These are phyloP conservation scores for Pseudonectria foliicola DNA, from an alignment of 2,329 filamentous ascomycete genomes.

Conservation along the genomic window DNA sequence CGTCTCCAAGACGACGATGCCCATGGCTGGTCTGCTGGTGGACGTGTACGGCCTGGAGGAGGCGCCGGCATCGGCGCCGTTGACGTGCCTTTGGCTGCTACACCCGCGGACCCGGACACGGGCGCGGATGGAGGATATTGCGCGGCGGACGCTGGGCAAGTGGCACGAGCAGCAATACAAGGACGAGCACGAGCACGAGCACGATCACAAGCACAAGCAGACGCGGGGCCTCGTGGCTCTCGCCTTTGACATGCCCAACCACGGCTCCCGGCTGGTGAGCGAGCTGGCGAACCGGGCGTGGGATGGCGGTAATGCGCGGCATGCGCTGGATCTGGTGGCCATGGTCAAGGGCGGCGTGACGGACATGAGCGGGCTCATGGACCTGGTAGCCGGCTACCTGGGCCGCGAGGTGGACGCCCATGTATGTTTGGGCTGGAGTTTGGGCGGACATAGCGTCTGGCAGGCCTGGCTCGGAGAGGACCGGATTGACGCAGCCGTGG, in stretches of 20 bases:
- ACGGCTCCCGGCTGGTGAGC: constrained; percentile 67
- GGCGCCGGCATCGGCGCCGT: constrained; percentile 46
- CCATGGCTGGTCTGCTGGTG: constrained; percentile 71
- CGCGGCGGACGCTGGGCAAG: constrained; percentile 57
- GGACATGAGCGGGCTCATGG: constrained; percentile 71
- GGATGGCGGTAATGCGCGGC: constrained; percentile 68
- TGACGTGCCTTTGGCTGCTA: constrained; percentile 86
- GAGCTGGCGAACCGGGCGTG: constrained; percentile 67
- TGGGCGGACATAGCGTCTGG: constrained; percentile 87
- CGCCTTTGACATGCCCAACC: constrained; percentile 88
- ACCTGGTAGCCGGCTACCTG: constrained; percentile 69
- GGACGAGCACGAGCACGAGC: too few species aligned
- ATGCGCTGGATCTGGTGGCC: constrained; percentile 89
- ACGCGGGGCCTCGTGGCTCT: constrained; percentile 65
- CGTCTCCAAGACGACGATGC: constrained; percentile 59
- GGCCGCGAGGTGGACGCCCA: constrained; percentile 50
- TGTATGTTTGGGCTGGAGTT: constrained; percentile 71
- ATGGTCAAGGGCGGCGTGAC: constrained; percentile 63
- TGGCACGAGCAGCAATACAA: constrained; percentile 48
- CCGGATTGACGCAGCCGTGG: constrained; percentile 68
- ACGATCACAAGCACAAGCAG: constrained; percentile 19
- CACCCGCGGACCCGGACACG: constrained; percentile 69
- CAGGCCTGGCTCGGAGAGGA: constrained; percentile 72
- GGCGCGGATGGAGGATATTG: constrained; percentile 68
- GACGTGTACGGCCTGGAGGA: constrained; percentile 78